Evolutionary conservation across 345 rosid species (phyloP), one percentile per base, ranked within the genome.

Genomic region (Bruguiera sexangula): DNA sequence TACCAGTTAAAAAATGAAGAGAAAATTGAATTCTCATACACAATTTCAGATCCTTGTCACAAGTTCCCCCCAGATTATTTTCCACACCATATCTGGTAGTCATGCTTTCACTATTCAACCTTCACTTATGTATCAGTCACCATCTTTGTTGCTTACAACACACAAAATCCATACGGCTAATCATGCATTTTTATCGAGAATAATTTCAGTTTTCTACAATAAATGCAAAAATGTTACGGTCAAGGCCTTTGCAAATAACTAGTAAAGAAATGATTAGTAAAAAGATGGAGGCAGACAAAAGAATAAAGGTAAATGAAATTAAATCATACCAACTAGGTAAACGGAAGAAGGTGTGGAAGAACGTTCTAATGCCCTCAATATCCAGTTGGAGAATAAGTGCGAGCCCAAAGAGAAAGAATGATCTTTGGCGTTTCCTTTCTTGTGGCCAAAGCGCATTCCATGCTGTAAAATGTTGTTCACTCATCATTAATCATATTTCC

Each of bases 401-500:
- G 43, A 92, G 81, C 21, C 99, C 97, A 61, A 95, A 95, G 66
- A 95, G 97, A 74, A 90, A 95, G 75, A 95, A 95, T 48, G 97
- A 82, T 78, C 97, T 87, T 69, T 92, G 99, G 20, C 99, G 87
- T 77, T 92, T 95, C 82, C 99, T 85, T 80, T 95, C 99, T 74
- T 63, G 87, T 68, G 99, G 93, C 99, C 97, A 95, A 27, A 95
- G 86, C 62, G 92, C 82, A 79, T 89, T 87, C 97, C 97, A 95
- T 69, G 97, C 99, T 90, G 89, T 76, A 29, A 39, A 76, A 11
- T 21, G 37, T 7, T 57, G 62, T 37, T 34, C 13, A 31, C 4
- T 60, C 27, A 53, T 63, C 61, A 60, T 50, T 77, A 64, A 69
- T n/a, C 58, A 75, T 26, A 76, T 65, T 59, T 75, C 8, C 27